A percentile compares a stretch with the other conserved stretches of the same genome.
These are phyloP conservation scores for Neurospora sp. DNA, from an alignment of 495 filamentous ascomycete species.

Conservation along the genomic window DNA sequence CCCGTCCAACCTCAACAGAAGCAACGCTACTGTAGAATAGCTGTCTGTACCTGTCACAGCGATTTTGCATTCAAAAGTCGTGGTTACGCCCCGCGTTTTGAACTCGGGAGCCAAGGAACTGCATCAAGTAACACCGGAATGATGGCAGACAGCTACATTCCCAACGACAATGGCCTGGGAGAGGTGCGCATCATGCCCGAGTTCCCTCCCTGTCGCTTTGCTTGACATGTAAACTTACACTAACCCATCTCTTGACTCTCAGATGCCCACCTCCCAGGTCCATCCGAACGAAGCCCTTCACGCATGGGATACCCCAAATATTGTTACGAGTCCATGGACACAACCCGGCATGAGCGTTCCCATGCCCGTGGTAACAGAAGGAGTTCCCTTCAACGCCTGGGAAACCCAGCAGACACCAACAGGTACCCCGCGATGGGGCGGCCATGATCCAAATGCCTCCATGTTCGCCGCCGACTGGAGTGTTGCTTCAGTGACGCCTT, in stretches of 20 bases:
- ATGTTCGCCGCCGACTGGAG: not conserved
- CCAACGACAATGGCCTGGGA: not conserved
- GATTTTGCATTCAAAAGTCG: not conserved
- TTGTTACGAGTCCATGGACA: not conserved
- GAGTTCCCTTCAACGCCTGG: not conserved
- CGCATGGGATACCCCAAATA: not conserved
- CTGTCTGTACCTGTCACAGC: not conserved
- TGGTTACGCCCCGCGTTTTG: not conserved
- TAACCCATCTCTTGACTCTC: not conserved
- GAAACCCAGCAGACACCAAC: not conserved
- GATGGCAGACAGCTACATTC: not conserved
- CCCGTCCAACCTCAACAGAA: not conserved
- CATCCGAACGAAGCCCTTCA: not conserved
- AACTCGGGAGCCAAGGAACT: not conserved
- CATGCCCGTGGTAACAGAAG: not conserved
- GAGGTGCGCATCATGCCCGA: not conserved
- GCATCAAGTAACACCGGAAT: not conserved
- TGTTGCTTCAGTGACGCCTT: not conserved
- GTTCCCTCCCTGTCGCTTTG: not conserved
- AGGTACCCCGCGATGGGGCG: not conserved
- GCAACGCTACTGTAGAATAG: not conserved
- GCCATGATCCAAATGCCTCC: not conserved
- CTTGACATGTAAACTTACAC: not conserved
- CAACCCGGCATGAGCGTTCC: not conserved
- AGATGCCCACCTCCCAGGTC: not conserved